Evolutionary conservation across 495 filamentous ascomycete species (phyloP), one percentile per base, ranked within the genome.

Genomic region (Daldinia grandis): DNA sequence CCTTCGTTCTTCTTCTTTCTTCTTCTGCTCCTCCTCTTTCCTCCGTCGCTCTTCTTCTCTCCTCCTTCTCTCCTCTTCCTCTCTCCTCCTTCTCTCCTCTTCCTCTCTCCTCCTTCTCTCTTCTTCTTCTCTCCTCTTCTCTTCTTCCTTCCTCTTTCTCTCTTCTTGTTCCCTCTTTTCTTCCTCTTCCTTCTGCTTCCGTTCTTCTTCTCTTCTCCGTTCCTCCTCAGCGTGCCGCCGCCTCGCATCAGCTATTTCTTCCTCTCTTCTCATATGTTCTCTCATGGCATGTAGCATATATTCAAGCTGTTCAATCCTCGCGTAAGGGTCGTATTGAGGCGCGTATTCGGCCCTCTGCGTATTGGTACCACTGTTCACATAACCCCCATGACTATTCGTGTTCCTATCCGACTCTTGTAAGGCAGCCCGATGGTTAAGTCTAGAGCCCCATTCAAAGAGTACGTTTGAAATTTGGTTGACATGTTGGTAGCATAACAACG

Each of bases 401-500:
- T 27, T 4, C 25, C 4, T 4, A 27, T 27, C 25, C 25, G 25
- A 27, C 25, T 27, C 25, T 1, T 40, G 14, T 5, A 0, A n/a
- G 3, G 1, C 19, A 24, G 42, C 42, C 42, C 17, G 24, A 24
- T 10, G 3, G 7, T 9, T 47, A 0, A 51, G 59, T 49, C 49
- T 33, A 21, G 9, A 14, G 5, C 3, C 56, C 67, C 67, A 70
- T n/a, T 55, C 37, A 1, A 17, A 7, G 12, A 61, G 2, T 50
- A 62, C 38, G 1, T 19, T 19, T 19, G 38, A 38, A 24, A 30
- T 5, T 49, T 70, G 56, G 2, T 12, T 1, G 15, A 0, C 0
- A 42, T 70, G 67, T 4, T 50, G 49, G 47, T 38, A 65, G 27
- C 67, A 70, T 55, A 70, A 24, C 38, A 70, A 17, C 12, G 42